phyloP scores from a whole-genome alignment of 2,329 filamentous ascomycete species.

The Plenodomus tracheiphilus region DNA sequence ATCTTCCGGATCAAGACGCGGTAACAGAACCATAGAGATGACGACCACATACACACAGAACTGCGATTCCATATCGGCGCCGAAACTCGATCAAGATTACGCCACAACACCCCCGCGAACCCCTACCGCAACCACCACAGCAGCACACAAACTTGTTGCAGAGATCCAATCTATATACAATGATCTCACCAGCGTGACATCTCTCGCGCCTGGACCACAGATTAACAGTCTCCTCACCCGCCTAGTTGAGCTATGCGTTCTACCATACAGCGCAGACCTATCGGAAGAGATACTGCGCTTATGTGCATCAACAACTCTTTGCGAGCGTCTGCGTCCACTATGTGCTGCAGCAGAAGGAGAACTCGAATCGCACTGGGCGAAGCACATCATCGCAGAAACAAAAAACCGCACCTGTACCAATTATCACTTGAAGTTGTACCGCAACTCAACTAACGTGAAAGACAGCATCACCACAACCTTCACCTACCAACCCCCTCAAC shows the following conservation, averaged over 20 bases:
- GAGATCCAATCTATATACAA: conserved; percentile 27
- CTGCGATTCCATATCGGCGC: neutral
- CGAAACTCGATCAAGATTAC: neutral
- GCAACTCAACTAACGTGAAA: neutral
- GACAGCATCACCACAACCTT: neutral
- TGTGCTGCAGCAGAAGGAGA: conserved; percentile 52
- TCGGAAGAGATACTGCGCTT: conserved; percentile 35
- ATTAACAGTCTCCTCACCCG: conserved; percentile 44
- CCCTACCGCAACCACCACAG: conserved; percentile 17
- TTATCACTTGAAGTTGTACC: neutral
- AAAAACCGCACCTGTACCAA: conserved; percentile 2
- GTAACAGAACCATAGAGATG: conserved; percentile 1
- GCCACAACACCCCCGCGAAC: conserved; percentile 27
- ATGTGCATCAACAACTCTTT: conserved; percentile 35
- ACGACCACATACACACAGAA: neutral
- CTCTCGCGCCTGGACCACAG: conserved; percentile 35
- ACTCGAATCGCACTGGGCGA: conserved; percentile 52
- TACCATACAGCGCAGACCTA: conserved; percentile 24
- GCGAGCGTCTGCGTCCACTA: conserved; percentile 45
- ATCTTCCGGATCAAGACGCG: too few species aligned
- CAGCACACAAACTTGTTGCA: conserved; percentile 22
- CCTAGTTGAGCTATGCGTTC: conserved; percentile 44
- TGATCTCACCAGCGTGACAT: conserved; percentile 14
- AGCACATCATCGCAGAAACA: conserved; percentile 32
- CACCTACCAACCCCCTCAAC: conserved; percentile 29